Base-by-base conservation (phyloP, 371 early-diverging fungal genomes). In the Zychaea mexicana region DNA sequence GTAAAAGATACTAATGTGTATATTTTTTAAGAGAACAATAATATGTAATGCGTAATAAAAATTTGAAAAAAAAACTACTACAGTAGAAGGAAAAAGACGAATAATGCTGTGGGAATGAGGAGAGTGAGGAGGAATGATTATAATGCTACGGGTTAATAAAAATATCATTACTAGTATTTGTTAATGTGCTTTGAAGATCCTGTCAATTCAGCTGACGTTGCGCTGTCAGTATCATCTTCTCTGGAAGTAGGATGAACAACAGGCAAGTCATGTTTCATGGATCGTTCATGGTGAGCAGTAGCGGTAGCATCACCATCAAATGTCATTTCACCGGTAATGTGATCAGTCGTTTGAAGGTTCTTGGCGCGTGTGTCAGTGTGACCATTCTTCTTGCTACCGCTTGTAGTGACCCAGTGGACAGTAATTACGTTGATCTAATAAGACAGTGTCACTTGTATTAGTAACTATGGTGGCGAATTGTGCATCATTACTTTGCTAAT, bases 391-490 rank as follows among this genome's bases (percentile, higher is more conserved):
- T 53, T 39, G 24, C 46, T 19, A 9, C 33, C 32, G 26, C 60
- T 61, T 15, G 58, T 55, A 15, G 68, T 68, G 13, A 85, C 85
- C 86, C 86, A 85, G 59, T 86, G 81, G 19, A 86, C 78, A n/a
- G 81, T 73, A 36, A 83, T 70, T 13, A 83, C 84, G 32, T 86
- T 86, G 30, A 83, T 69, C 81, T 81, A 64, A 22, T 22, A 49
- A 24, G 24, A 49, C 2, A 21, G 26, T 17, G 17, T 22, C 52
- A 33, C 15, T 21, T 15, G 2, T 53, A 46, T 58, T 32, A 33
- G 22, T 30, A 62, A 60, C 15, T 26, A 31, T 10, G 30, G 15
- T 22, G 7, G 3, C 3, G 4, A 4, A 8, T 12, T 24, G 10
- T 30, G 6, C 28, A 27, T 32, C 15, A 22, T 17, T 42, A 21